Conservation (phyloP, 2,329 filamentous ascomycete species). For the Aspergillus niger region DNA sequence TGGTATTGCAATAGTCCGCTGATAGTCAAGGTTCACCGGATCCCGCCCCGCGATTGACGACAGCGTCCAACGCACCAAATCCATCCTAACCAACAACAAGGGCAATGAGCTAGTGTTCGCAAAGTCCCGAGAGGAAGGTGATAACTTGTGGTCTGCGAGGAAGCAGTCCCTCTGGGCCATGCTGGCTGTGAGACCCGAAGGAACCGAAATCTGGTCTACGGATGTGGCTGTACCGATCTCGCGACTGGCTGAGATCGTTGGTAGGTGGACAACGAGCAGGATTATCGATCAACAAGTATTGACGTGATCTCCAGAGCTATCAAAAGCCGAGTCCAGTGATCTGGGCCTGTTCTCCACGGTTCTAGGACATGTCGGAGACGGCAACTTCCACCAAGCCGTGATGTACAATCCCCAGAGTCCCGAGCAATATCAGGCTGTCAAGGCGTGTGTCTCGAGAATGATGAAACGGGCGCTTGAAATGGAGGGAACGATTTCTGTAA, state of each 20-base stretch:
- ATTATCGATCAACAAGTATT: neutral
- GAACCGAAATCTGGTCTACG: slow-evolving; percentile 59
- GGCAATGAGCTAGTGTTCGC: slow-evolving; percentile 52
- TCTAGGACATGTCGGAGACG: slow-evolving; percentile 84
- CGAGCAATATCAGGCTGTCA: slow-evolving; percentile 71
- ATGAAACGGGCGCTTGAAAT: slow-evolving; percentile 80
- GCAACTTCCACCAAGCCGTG: slow-evolving; percentile 89
- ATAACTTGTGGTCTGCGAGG: slow-evolving; percentile 57
- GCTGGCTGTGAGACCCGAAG: slow-evolving; percentile 54
- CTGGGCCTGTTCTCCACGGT: slow-evolving; percentile 82
- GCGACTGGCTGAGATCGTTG: slow-evolving; percentile 59
- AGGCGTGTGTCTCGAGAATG: slow-evolving; percentile 80
- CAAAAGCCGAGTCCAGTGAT: slow-evolving; percentile 82
- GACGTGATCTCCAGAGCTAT: slow-evolving; percentile 59
- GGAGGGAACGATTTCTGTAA: slow-evolving; percentile 78
- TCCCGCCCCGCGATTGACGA: slow-evolving; percentile 65
- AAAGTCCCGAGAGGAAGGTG: slow-evolving; percentile 50
- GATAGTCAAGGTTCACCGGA: slow-evolving; percentile 58
- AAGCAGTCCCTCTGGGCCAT: slow-evolving; percentile 62
- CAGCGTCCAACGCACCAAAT: slow-evolving; percentile 70
- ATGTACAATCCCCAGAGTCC: slow-evolving; percentile 73
- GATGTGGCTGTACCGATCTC: slow-evolving; percentile 62
- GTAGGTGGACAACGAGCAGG: slow-evolving; percentile 27
- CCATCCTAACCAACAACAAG: slow-evolving; percentile 52
- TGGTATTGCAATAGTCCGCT: neutral